A percentile compares a stretch with the other conserved stretches of the same genome.
Conservation (phyloP, 208 protist genomes). For the Lotmaria passim region DNA sequence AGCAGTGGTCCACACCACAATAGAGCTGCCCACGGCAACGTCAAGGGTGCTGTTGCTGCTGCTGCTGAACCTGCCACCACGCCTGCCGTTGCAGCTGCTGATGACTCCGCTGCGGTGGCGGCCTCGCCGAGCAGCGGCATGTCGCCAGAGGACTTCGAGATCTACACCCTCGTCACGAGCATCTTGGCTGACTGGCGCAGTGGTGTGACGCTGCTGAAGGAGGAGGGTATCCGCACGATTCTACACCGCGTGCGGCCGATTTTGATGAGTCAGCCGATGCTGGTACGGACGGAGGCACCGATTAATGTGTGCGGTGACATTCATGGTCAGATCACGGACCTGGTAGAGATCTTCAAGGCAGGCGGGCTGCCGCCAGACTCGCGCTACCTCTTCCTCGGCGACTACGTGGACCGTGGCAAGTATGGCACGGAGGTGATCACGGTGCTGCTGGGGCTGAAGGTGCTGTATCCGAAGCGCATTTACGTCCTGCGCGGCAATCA, state of each 20-base stretch:
- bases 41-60: not conserved
- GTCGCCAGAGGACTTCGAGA: constrained; percentile 23
- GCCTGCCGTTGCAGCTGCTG: not conserved
- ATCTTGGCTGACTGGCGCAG: constrained; percentile 51
- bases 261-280: constrained; percentile 81
- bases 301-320: constrained; percentile 94
- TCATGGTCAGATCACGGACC: constrained; percentile 97
- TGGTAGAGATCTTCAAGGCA: constrained; percentile 94
- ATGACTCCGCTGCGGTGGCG: no score
- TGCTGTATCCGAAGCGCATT: constrained; percentile 96
- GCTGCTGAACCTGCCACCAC: constrained; percentile 1
- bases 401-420: constrained; percentile 99
- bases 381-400: constrained; percentile 99
- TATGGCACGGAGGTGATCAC: constrained; percentile 94
- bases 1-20: not conserved
- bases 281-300: constrained; percentile 70
- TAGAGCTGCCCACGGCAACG: not conserved
- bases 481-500: constrained; percentile 99
- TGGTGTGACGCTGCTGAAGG: constrained; percentile 50
- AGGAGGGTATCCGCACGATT: constrained; percentile 55
- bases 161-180: constrained; percentile 26
- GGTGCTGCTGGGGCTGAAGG: constrained; percentile 94
- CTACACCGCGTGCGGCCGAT: constrained; percentile 59
- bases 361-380: constrained; percentile 76
- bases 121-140: constrained; percentile 16